Evolutionary conservation across 2,329 filamentous ascomycete genomes (phyloP).

Genomic region (Zymoseptoria crescenta): DNA sequence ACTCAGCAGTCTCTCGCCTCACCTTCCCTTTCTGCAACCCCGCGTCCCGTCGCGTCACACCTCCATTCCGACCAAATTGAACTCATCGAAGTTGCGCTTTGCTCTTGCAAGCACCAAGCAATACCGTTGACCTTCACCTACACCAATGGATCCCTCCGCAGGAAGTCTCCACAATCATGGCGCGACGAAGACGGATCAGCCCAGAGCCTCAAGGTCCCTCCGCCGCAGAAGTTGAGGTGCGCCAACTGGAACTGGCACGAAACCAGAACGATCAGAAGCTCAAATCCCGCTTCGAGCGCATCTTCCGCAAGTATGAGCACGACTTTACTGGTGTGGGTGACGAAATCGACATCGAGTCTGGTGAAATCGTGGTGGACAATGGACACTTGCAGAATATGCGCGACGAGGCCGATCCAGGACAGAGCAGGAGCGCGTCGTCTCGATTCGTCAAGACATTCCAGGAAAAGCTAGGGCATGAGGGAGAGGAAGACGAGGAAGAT

Average conservation of each 20-base stretch:
- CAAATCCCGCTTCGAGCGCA: conserved; percentile 76
- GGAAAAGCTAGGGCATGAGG: conserved; percentile 28
- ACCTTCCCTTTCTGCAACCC: neutral
- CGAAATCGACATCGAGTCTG: conserved; percentile 78
- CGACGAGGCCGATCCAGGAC: conserved; percentile 47
- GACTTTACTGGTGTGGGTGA: conserved; percentile 80
- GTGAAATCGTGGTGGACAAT: conserved; percentile 80
- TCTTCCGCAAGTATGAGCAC: conserved; percentile 65
- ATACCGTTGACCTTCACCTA: neutral
- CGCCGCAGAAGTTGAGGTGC: conserved; percentile 1
- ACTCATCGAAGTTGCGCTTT: neutral
- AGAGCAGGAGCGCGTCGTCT: conserved; percentile 18
- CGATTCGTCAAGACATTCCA: conserved; percentile 27
- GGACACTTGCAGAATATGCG: conserved; percentile 66
- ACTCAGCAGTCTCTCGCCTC: neutral
- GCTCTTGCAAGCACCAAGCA: neutral
- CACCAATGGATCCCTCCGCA: neutral
- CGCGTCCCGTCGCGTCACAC: neutral
- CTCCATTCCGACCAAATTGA: neutral
- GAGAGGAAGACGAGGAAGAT: conserved; percentile 12
- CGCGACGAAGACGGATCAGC: neutral
- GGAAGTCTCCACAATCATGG: neutral
- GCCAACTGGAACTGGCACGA: conserved; percentile 13
- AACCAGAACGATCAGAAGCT: conserved; percentile 58
- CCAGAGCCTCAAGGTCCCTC: neutral